Evolutionary conservation across 441 rosid species (phyloP).

Genomic region (Mallotus repandus): DNA sequence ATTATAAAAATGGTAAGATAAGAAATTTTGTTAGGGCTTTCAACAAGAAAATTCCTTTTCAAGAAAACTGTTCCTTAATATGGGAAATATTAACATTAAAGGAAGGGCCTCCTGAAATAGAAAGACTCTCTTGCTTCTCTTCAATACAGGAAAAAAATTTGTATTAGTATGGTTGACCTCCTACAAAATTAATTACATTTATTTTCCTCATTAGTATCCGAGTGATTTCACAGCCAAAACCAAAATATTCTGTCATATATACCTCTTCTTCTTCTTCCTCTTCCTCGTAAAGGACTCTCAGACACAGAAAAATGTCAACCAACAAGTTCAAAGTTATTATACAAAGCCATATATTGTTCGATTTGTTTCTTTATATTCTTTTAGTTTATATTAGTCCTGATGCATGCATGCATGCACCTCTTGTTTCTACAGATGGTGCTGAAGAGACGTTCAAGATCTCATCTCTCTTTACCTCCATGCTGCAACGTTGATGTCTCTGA

Average conservation of each 20-base stretch:
- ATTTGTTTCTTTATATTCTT: too few relatives aligned
- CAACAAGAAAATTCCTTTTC: too few relatives aligned
- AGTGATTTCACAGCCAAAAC: not conserved
- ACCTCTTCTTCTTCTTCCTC: not conserved
- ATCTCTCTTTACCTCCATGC: not conserved
- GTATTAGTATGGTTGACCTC: not conserved
- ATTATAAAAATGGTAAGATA: too few relatives aligned
- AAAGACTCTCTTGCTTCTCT: not conserved
- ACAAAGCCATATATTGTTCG: too few relatives aligned
- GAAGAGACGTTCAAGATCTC: not conserved
- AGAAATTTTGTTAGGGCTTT: too few relatives aligned
- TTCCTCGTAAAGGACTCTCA: not conserved
- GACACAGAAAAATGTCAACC: not conserved
- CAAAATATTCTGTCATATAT: not conserved
- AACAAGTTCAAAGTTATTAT: not conserved
- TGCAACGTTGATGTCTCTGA: not conserved
- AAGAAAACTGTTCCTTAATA: not conserved
- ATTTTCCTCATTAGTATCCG: not conserved
- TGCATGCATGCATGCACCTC: too few relatives aligned
- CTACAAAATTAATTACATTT: not conserved
- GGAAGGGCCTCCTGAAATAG: not conserved
- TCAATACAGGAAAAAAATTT: not conserved
- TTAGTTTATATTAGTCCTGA: too few relatives aligned
- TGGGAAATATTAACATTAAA: not conserved
- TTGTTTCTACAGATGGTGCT: not conserved